Base-by-base conservation (phyloP, 2,329 filamentous ascomycete species). In the Fusarium sp. region DNA sequence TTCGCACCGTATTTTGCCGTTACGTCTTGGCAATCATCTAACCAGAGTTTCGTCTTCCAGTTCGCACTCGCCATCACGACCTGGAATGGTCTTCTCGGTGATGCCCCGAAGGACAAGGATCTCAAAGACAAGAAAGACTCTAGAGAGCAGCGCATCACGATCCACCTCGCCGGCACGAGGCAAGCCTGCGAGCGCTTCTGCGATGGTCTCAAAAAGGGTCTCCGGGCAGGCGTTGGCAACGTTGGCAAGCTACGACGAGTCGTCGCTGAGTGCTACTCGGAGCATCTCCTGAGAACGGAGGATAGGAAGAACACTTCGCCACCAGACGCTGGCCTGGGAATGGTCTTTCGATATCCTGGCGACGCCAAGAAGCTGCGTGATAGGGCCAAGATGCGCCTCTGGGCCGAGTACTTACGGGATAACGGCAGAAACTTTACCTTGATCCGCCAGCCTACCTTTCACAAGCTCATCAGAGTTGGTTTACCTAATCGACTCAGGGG, bases 41-140 rank as follows among this genome's bases (percentile, higher is more conserved):
- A 70, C 50, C 23, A 56, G 16, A 27, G 16, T 44, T 8, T 44
- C 40, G 36, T 39, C 28, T 60, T 66, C 30, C 75, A 91, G 87
- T 99, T 98, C 82, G 94, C 96, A 10, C 89, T 99, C 50, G 92
- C 95, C 12, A 93, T 99, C 75, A 98, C 95, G 5, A 97, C 95
- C 1, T 98, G 95, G 94, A 98, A 98, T 85, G 86, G 90, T 73
- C 81, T 93, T 79, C 82, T 86, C 73, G 83, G 87, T 76, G 86
- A 89, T 52, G 82, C 83, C 15, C 80, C 84, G 30, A 90, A 89
- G 67, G 86, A 89, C 16, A 83, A 82, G 57, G 76, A 82, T n/a
- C 58, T 50, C 28, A 87, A 83, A 71, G 81, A 85, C 13, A 80
- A 79, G 66, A 84, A 81, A 58, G 81, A 84, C 36, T 73, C 76